Base-by-base conservation (phyloP, 2,329 filamentous ascomycete genomes). In the Bipolaris zeicola region DNA sequence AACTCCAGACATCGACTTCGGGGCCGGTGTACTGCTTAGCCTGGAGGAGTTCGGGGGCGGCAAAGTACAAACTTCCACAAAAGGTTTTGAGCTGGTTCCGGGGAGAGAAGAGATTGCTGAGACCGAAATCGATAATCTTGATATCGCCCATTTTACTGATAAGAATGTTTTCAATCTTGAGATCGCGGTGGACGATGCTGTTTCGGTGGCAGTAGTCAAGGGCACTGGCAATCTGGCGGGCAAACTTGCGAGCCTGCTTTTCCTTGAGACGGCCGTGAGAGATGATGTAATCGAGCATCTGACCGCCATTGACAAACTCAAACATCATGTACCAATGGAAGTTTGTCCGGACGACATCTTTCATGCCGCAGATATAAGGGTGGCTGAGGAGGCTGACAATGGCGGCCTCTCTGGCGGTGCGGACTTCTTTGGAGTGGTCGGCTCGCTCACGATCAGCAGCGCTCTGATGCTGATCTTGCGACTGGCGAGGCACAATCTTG, bases 321-420 rank as follows among this genome's bases (percentile, higher is more conserved):
- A 96, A 99, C 49, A 99, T 87, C 95, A 99, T 99, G 78, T 99
- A 99, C 95, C 95, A 99, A 78, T 99, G 95, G 75, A 97, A 95
- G 71, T 95, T 94, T 48, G 95, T 98, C 55, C 93, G 89, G 54
- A 98, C 90, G 24, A 97, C 92, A 78, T 99, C 95, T 64, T 92
- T 88, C 84, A 99, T 90, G 57, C 91, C 92, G 75, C 95, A 98
- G 56, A 99, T 96, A 73, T 96, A 96, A 13, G 94, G 95, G 71
- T 98, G 95, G 71, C 92, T 92, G 55, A 97, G 85, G 45, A 99
- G 86, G 24, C 91, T 96, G 61, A 97, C 94, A 71, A 99, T 98
- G 65, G 95, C 95, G 39, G 95, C 94, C 77, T 99, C 95, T 71
- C 95, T 87, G 38, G 94, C 92, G 13, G 95, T 98, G 56, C 95